phyloP scores from a whole-genome alignment of 2,329 filamentous ascomycete genomes.

The Colletotrichum gigasporum region DNA sequence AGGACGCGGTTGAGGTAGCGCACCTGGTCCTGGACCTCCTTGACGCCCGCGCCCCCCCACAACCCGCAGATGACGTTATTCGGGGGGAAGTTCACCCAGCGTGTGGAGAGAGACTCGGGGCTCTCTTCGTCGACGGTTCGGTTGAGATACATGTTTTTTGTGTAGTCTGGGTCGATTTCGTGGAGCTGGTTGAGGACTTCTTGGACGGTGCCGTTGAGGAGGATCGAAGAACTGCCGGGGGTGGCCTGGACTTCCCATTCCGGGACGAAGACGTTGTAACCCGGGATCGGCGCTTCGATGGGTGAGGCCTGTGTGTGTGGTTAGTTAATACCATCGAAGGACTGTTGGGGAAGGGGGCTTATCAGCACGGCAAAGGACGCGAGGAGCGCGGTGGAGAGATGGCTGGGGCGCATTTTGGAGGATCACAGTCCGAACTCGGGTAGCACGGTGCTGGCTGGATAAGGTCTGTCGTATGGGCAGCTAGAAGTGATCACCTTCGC shows the following conservation, averaged over 20 bases:
- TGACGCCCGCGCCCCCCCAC: background rate
- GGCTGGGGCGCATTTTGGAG: no score
- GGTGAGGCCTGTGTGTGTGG: background rate
- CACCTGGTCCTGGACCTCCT: background rate
- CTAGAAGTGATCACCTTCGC: no score
- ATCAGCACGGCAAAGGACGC: no score
- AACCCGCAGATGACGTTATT: background rate
- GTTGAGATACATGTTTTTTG: background rate
- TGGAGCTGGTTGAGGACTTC: background rate
- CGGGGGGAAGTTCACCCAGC: background rate
- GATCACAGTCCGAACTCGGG: no score
- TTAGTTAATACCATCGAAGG: no score
- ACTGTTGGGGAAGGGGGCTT: no score
- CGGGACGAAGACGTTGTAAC: background rate
- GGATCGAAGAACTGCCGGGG: conserved; percentile 9
- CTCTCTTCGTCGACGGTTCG: background rate
- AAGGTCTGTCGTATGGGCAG: no score
- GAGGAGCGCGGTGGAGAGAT: no score
- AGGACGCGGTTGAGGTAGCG: background rate
- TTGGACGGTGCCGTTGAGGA: conserved; percentile 1
- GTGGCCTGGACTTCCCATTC: conserved; percentile 32
- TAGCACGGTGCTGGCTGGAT: no score
- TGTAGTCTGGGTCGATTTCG: background rate
- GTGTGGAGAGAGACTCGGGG: no score
- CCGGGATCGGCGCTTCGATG: background rate